Conservation (phyloP, 2,329 filamentous ascomycete genomes). For the Penicillium nordicum region DNA sequence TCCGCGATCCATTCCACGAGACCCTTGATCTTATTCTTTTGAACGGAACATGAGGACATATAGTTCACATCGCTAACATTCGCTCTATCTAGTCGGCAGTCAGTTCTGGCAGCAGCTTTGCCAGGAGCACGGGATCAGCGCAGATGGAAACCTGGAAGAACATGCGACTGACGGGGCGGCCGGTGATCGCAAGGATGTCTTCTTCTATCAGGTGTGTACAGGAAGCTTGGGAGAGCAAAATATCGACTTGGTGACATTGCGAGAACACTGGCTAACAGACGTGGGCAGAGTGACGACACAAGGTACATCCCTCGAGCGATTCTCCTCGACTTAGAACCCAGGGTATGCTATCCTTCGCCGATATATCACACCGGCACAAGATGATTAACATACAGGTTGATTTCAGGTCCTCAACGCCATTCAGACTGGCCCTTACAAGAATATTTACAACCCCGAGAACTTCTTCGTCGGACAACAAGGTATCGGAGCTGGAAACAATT, state of each 20-base stretch:
- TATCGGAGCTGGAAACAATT: slow-evolving; percentile 93
- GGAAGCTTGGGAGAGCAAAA: neutral
- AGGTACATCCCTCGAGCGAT: slow-evolving; percentile 97
- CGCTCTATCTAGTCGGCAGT: slow-evolving; percentile 67
- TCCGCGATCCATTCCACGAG: slow-evolving; percentile 21
- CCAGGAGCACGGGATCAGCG: slow-evolving; percentile 95
- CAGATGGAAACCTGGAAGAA: slow-evolving; percentile 94
- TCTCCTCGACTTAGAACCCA: slow-evolving; percentile 87
- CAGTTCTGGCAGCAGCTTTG: slow-evolving; percentile 99
- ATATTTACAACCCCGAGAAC: slow-evolving; percentile 99
- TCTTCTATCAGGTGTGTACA: slow-evolving; percentile 75
- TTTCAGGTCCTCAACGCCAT: slow-evolving; percentile 81
- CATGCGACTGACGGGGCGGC: slow-evolving; percentile 81
- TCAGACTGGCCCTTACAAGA: slow-evolving; percentile 89
- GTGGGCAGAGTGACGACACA: slow-evolving; percentile 83
- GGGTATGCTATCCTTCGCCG: slow-evolving; percentile 50
- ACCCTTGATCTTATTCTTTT: slow-evolving; percentile 7
- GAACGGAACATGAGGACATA: neutral
- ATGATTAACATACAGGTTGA: slow-evolving; percentile 6
- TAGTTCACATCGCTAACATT: slow-evolving; percentile 29
- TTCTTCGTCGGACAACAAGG: slow-evolving; percentile 96
- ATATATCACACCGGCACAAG: neutral
- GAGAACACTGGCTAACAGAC: slow-evolving; percentile 4
- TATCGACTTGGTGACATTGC: rapidly evolving
- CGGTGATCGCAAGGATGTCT: slow-evolving; percentile 96